These are phyloP conservation scores for Curvularia eragrostidis DNA, from an alignment of 2,329 filamentous ascomycete species.

Conservation along the genomic window DNA sequence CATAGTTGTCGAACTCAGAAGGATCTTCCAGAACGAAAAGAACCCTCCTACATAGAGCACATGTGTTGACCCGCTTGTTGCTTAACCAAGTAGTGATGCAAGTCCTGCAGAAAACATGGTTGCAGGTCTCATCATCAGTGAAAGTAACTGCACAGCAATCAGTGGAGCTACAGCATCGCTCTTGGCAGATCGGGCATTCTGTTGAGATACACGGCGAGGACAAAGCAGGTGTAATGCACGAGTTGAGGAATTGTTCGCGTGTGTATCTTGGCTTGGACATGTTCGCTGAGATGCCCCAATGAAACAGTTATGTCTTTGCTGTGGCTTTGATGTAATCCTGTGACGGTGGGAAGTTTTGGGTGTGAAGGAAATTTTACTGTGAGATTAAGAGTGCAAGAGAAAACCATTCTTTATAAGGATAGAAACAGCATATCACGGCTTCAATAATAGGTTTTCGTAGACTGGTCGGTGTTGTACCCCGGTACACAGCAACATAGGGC, in stretches of 20 bases:
- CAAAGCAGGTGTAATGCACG: background rate
- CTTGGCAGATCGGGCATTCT: conserved; percentile 8
- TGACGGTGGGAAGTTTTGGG: background rate
- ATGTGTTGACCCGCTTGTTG: background rate
- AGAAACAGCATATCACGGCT: too few species aligned
- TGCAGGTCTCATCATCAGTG: conserved; percentile 1
- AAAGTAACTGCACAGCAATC: background rate
- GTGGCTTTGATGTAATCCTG: background rate
- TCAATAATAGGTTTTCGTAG: too few species aligned
- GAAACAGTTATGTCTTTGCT: background rate
- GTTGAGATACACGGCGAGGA: background rate
- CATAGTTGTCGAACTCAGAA: background rate
- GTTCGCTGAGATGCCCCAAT: background rate
- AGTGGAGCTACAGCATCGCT: conserved; percentile 2
- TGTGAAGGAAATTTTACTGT: background rate
- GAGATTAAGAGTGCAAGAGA: background rate
- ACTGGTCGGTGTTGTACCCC: background rate
- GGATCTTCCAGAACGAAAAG: conserved; percentile 2
- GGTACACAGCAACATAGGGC: too few species aligned
- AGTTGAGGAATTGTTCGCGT: background rate
- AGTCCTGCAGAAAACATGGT: conserved; percentile 5
- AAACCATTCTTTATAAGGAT: background rate
- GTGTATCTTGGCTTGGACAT: background rate
- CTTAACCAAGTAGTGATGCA: conserved; percentile 7
- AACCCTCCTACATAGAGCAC: background rate